Evolutionary conservation across 2,329 filamentous ascomycete genomes (phyloP).

Genomic region (Pyrenochaeta sp.): DNA sequence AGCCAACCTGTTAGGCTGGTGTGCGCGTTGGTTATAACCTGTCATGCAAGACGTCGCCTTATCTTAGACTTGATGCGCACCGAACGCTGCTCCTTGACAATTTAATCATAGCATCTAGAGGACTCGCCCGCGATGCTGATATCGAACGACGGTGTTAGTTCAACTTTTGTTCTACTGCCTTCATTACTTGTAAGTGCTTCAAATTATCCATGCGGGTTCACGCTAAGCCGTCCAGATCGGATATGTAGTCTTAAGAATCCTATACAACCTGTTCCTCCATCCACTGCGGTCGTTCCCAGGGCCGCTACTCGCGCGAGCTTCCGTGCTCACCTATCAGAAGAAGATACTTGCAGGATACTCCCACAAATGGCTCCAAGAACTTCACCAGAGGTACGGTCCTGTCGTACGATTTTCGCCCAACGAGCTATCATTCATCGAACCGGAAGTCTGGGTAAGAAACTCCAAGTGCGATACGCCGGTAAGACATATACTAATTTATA

Average conservation of each 20-base stretch:
- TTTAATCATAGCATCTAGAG: too few species aligned
- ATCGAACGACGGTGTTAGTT: not conserved
- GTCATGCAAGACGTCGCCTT: not conserved
- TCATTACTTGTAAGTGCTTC: not conserved
- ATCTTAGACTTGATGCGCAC: not conserved
- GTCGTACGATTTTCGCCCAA: constrained; percentile 51
- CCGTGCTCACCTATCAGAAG: constrained; percentile 32
- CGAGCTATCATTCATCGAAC: constrained; percentile 49
- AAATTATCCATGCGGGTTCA: not conserved
- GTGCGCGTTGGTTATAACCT: not conserved
- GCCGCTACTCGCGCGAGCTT: constrained; percentile 41
- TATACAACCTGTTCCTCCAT: constrained; percentile 51
- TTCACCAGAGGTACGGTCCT: constrained; percentile 50
- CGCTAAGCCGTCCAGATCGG: not conserved
- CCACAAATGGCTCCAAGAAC: constrained; percentile 25
- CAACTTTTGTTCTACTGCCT: not conserved
- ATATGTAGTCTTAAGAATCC: constrained; percentile 7
- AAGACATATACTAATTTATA: not conserved
- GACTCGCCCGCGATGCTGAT: not conserved
- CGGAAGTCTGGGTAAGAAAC: constrained; percentile 36
- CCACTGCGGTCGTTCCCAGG: constrained; percentile 53
- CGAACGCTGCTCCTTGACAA: not conserved
- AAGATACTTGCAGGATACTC: constrained; percentile 25
- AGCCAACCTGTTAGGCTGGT: not conserved
- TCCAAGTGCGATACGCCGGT: not conserved